These are phyloP conservation scores for Fusarium sublunatum DNA, from an alignment of 2,329 filamentous ascomycete genomes.

Conservation along the genomic window DNA sequence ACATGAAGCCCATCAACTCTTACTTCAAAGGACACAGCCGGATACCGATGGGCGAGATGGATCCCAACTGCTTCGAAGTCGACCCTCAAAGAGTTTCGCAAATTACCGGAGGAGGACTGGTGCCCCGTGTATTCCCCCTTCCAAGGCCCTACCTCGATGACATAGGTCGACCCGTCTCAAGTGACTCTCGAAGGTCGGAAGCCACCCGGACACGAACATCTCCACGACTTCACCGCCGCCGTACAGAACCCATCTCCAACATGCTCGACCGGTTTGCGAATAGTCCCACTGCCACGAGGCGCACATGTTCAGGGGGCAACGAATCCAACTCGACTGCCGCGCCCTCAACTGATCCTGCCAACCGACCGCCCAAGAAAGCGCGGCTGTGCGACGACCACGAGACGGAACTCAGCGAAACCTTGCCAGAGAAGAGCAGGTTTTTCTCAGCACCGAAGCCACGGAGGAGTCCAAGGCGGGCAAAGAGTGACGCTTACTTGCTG, in stretches of 20 bases:
- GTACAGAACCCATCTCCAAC: constrained; percentile 63
- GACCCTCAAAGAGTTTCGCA: constrained; percentile 61
- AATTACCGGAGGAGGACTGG: constrained; percentile 61
- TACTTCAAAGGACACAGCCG: constrained; percentile 65
- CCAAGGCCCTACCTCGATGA: constrained; percentile 67
- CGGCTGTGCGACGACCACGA: constrained; percentile 65
- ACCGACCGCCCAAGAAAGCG: constrained; percentile 66
- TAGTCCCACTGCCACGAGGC: constrained; percentile 35
- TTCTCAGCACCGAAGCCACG: constrained; percentile 54
- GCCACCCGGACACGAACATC: constrained; percentile 47
- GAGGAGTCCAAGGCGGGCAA: constrained; percentile 46
- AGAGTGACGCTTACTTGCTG: constrained; percentile 58
- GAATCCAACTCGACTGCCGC: constrained; percentile 17
- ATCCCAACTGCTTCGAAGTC: constrained; percentile 68
- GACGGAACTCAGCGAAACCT: constrained; percentile 47
- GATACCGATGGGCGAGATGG: constrained; percentile 71
- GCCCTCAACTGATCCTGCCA: constrained; percentile 41
- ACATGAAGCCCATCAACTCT: constrained; percentile 63
- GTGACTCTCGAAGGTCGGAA: constrained; percentile 24
- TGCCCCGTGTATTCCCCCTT: constrained; percentile 68
- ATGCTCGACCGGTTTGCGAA: constrained; percentile 51
- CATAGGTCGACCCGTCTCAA: constrained; percentile 37
- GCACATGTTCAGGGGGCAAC: constrained; percentile 24
- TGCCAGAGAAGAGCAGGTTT: constrained; percentile 64
- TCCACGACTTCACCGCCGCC: constrained; percentile 59